Base-by-base conservation (phyloP, 129 eudicot species). In the Oenanthe sinensis region DNA sequence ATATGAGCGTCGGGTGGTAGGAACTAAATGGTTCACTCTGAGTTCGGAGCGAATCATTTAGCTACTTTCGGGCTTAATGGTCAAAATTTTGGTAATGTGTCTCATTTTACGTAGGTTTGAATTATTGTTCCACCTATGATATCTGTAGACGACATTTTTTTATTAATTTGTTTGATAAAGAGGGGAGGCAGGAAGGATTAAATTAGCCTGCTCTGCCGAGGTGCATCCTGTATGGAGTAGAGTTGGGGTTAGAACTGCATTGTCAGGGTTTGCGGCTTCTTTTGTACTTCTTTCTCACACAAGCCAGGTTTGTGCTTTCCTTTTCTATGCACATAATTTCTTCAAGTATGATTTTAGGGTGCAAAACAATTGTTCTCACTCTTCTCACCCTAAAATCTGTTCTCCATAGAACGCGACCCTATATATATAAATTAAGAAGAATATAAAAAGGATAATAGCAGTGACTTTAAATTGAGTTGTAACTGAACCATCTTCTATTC, bases 231-330 rank as follows among this genome's bases (percentile, higher is more conserved):
- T 63, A 43, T 81, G 88, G 70, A 71, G 74, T 49, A 91, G 78
- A 58, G 71, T 82, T 78, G 85, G 83, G 80, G 75, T 85, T 77
- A 81, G 80, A 85, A 91, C 81, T 79, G 80, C 87, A 43, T 72
- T 88, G 40, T 77, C 98, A 43, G 98, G 92, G 71, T 84, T 94
- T 80, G 92, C 96, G 44, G 91, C 93, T 80, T 88, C 96, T 30
- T 76, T 90, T 63, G 22, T 91, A 40, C 86, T 90, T 80, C 80
- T 94, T 47, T 87, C 96, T 67, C 90, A 86, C 47, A 78, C 88
- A 50, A 83, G 80, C 73, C 86, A 85, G 97, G 98, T 93, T 77
- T 79, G 88, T 85, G 71, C 49, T 60, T 71, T 77, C 52, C 44
- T 40, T 17, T 8, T 22, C 30, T 0, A 22, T 30, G n/a, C 4